phyloP scores from a whole-genome alignment of 768 basidiomycete species.

The Boletus huronensis region DNA sequence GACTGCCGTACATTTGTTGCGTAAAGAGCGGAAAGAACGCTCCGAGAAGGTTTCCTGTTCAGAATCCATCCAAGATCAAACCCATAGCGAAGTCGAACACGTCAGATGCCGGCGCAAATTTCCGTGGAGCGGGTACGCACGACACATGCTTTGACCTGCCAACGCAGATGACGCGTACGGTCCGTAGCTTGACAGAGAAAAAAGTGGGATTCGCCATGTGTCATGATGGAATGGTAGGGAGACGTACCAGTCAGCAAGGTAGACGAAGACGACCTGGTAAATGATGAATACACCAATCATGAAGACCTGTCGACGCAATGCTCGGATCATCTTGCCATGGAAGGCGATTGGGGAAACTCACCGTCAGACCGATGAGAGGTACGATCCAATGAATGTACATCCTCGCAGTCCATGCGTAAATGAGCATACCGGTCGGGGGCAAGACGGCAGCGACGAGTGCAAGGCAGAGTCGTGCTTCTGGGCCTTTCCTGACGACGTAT shows the following conservation, averaged over 20 bases:
- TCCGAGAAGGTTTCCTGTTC: conserved; percentile 46
- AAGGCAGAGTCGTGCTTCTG: conserved; percentile 59
- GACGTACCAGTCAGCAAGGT: conserved; percentile 60
- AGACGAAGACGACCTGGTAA: conserved; percentile 57
- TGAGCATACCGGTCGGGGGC: conserved; percentile 61
- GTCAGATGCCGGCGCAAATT: conserved; percentile 1
- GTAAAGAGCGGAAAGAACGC: conserved; percentile 63
- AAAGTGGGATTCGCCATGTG: background rate
- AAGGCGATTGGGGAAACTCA: background rate
- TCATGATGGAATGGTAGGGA: background rate
- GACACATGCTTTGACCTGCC: conserved; percentile 61
- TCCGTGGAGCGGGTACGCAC: conserved; percentile 32
- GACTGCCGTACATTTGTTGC: conserved; percentile 49
- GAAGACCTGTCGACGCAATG: conserved; percentile 37
- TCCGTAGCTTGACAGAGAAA: conserved; percentile 38
- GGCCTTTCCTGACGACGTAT: conserved; percentile 34
- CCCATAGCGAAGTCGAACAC: conserved; percentile 17
- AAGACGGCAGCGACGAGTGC: conserved; percentile 53
- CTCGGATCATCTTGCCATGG: background rate
- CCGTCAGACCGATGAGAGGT: conserved; percentile 28
- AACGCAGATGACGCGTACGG: conserved; percentile 66
- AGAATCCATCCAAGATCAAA: background rate
- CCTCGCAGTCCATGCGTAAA: conserved; percentile 69
- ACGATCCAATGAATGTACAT: conserved; percentile 57
- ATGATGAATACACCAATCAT: conserved; percentile 51